Conservation (phyloP, 139 green algal genomes). For the Coelastrella sp. region DNA sequence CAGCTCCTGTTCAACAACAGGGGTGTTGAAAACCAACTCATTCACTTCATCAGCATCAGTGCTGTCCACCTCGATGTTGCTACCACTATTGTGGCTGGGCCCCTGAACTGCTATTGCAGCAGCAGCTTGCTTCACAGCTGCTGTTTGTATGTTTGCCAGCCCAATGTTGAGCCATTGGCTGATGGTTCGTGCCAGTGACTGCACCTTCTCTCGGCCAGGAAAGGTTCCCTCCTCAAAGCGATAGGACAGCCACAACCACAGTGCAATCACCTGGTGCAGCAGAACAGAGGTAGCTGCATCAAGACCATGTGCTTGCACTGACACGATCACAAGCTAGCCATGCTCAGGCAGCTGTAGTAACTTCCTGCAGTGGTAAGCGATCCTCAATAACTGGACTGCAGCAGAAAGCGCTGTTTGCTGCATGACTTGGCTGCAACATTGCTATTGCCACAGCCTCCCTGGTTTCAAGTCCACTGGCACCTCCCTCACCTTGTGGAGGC, state of each 20-base stretch:
- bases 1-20: not conserved
- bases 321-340: not conserved
- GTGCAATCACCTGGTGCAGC: conserved; percentile 60
- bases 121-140: not conserved
- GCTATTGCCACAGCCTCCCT: no score
- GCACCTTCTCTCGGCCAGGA: conserved; percentile 50
- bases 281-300: not conserved
- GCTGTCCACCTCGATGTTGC: not conserved
- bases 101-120: no score
- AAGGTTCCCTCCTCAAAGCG: conserved; percentile 66
- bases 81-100: not conserved
- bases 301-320: not conserved
- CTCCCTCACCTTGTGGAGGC: conserved; percentile 36
- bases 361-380: no score
- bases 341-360: not conserved
- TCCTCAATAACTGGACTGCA: no score
- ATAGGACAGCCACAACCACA: conserved; percentile 77
- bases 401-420: no score
- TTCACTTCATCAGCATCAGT: conserved; percentile 26
- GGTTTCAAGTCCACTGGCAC: not conserved
- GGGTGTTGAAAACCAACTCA: not conserved
- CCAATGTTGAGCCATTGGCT: conserved; percentile 54
- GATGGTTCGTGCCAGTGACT: conserved; percentile 1
- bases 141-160: conserved; percentile 42
- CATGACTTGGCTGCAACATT: no score